Base-by-base conservation (phyloP, 495 filamentous ascomycete species). In the Aspergillus coremiiformis region DNA sequence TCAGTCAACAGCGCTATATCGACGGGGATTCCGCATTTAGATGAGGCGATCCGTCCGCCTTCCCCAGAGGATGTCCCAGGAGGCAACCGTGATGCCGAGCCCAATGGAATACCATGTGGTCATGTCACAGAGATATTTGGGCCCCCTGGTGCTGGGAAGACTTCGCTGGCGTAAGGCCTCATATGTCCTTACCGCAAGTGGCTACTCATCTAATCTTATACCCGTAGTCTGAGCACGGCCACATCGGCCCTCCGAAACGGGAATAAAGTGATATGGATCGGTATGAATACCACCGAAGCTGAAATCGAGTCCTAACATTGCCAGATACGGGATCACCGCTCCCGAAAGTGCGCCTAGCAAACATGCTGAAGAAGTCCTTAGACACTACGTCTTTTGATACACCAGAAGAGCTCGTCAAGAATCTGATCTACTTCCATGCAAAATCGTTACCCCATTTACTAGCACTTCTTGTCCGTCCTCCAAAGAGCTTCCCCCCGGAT, bases 121-220 rank as follows among this genome's bases (percentile, higher is more conserved):
- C 85, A 89, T 63, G 76, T 95, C n/a, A 84, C 84, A 5, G 93
- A 98, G 66, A 69, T 96, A 26, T 95, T 84, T 71, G 93, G 93
- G 0, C 90, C 93, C 14, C 87, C 89, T 9, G 92, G 92, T 0
- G 80, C 78, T 14, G 93, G 93, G 11, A 97, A 97, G 69, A 94
- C 92, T 0, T 71, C 85, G 5, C 70, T 98, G 56, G 85, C 82
- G 92, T 95, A 68, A 52, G 73, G 5, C 47, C 4, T 17, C 29
- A 26, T 39, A 10, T 27, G 3, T 9, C 7, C 22, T 6, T 11
- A 26, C 11, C 20, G 22, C 22, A 20, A 1, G 9, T 35, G 2
- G 21, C 14, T 19, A 39, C 15, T 15, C 14, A 27, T 21, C 45
- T 52, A 47, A 60, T 15, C 32, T 30, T 27, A 54, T 55, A 22